A percentile compares a stretch with the other conserved stretches of the same genome.
Conservation (phyloP, 352 stramenopile genomes). For the Globisporangium parvum region DNA sequence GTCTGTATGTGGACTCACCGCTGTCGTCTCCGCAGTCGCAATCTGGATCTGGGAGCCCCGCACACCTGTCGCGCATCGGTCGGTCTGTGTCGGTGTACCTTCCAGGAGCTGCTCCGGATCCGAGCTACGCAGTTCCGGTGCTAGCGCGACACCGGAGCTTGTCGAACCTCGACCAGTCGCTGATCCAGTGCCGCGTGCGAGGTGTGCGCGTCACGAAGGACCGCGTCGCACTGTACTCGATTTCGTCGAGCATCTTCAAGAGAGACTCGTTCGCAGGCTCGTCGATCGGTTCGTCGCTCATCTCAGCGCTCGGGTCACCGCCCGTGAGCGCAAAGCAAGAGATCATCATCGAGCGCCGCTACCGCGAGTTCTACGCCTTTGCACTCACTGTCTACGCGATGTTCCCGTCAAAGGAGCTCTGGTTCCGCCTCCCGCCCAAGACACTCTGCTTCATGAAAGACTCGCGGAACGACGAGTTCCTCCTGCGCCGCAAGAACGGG, state of each 20-base stretch:
- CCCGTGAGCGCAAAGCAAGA: constrained; percentile 13
- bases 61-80: constrained; percentile 8
- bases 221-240: constrained; percentile 50
- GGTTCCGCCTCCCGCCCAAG: constrained; percentile 57
- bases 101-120: not conserved
- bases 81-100: constrained; percentile 9
- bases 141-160: not conserved
- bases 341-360: constrained; percentile 57
- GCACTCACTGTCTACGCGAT: constrained; percentile 54
- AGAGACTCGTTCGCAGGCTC: constrained; percentile 1
- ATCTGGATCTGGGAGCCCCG: not conserved
- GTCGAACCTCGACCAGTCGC: constrained; percentile 1
- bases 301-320: constrained; percentile 1
- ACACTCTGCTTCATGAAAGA: constrained; percentile 44
- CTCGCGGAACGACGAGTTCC: constrained; percentile 41
- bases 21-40: constrained; percentile 1
- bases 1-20: not conserved
- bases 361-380: constrained; percentile 76
- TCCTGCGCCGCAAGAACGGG: constrained; percentile 53
- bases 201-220: constrained; percentile 46
- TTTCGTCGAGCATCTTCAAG: constrained; percentile 37
- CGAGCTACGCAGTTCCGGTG: not conserved
- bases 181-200: constrained; percentile 43
- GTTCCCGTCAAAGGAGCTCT: constrained; percentile 51
- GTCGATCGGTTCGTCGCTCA: constrained; percentile 6